These are phyloP conservation scores for Eremothecium coryli DNA, from an alignment of 1,139 yeast genomes.

Conservation along the genomic window DNA sequence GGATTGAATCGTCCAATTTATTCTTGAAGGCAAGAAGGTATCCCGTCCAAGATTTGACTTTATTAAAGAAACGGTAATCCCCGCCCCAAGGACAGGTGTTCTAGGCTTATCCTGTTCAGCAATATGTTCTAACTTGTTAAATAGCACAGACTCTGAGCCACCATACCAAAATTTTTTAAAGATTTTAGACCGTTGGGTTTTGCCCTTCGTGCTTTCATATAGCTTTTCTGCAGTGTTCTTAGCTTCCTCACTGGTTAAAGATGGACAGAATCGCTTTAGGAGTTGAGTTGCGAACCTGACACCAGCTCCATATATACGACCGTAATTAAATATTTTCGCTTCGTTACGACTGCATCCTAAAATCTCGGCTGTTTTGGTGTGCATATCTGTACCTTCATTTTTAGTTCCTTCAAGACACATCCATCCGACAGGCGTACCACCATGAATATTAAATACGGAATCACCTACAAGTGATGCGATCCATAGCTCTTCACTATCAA, in stretches of 20 bases:
- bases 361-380: slow-evolving; percentile 86
- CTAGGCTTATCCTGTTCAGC: slow-evolving; percentile 77
- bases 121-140: slow-evolving; percentile 77
- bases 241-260: slow-evolving; percentile 61
- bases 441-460: slow-evolving; percentile 79
- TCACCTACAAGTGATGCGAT: slow-evolving; percentile 94
- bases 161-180: slow-evolving; percentile 61
- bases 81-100: slow-evolving; percentile 90
- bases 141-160: slow-evolving; percentile 88
- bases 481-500: slow-evolving; percentile 97
- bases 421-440: slow-evolving; percentile 97
- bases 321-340: slow-evolving; percentile 93
- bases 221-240: slow-evolving; percentile 54
- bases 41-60: slow-evolving; percentile 56
- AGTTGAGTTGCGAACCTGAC: slow-evolving; percentile 76
- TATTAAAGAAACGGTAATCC: slow-evolving; percentile 78
- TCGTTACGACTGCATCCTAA: slow-evolving; percentile 84
- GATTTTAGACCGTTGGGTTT: slow-evolving; percentile 29
- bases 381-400: slow-evolving; percentile 82
- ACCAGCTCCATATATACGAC: slow-evolving; percentile 97
- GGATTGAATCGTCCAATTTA: slow-evolving; percentile 97
- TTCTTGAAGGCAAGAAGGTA: slow-evolving; percentile 75
- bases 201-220: slow-evolving; percentile 80
- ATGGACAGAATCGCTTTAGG: slow-evolving; percentile 72
- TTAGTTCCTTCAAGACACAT: slow-evolving; percentile 98